phyloP scores from a whole-genome alignment of 164 flowering plant species.

The Tetracentron sinense region DNA sequence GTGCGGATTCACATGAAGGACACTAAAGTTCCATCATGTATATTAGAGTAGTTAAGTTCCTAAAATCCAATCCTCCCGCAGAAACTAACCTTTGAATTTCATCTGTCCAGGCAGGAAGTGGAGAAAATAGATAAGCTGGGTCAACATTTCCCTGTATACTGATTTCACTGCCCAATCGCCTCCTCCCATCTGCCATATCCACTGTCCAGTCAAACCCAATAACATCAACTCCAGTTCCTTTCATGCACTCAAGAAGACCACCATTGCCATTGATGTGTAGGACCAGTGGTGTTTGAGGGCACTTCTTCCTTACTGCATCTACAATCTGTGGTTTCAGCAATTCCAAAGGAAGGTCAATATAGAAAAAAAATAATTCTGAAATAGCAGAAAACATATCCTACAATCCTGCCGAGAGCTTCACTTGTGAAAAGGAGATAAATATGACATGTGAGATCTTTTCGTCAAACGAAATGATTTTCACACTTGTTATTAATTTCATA shows the following conservation, averaged over 20 bases:
- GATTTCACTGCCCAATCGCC: slow-evolving; percentile 63
- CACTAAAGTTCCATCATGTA: not conserved
- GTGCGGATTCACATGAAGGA: too few relatives aligned
- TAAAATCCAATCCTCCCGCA: too few relatives aligned
- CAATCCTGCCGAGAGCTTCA: too few relatives aligned
- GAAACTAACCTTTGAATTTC: slow-evolving; percentile 74
- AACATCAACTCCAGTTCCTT: slow-evolving; percentile 90
- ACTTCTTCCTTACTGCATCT: slow-evolving; percentile 49
- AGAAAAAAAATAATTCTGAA: too few relatives aligned
- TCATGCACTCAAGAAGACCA: slow-evolving; percentile 95
- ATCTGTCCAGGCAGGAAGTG: slow-evolving; percentile 72
- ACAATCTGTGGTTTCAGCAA: slow-evolving; percentile 67
- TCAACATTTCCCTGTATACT: slow-evolving; percentile 94
- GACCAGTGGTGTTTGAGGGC: slow-evolving; percentile 82
- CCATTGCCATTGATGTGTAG: slow-evolving; percentile 97
- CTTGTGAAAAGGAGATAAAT: too few relatives aligned
- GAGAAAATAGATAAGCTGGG: slow-evolving; percentile 79
- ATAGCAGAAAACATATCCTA: too few relatives aligned
- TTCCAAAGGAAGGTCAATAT: slow-evolving; percentile 1
- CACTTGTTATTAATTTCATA: too few relatives aligned
- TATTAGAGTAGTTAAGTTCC: not conserved
- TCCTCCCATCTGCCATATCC: slow-evolving; percentile 96
- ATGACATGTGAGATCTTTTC: too few relatives aligned
- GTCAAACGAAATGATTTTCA: too few relatives aligned
- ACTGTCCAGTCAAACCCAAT: slow-evolving; percentile 99